Evolutionary conservation across 768 basidiomycete species (phyloP), one percentile per base, ranked within the genome.

Genomic region (Lyophyllum decastes): DNA sequence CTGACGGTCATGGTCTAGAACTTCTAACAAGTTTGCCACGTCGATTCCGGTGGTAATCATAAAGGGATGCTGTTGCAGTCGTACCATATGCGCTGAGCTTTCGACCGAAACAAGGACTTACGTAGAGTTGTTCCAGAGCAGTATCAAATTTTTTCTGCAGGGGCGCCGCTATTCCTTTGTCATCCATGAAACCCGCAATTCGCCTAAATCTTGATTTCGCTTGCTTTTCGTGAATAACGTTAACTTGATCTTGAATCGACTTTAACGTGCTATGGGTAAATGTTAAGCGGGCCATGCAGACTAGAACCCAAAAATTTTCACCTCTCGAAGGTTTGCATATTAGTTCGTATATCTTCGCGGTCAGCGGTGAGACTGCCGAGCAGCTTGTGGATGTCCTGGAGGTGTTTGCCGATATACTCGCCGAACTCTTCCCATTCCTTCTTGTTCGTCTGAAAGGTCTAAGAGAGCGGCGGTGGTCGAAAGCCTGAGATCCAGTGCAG

Each of bases 401-500:
- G 17, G 38, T 12, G 34, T 43, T 25, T 34, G 21, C 33, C 21
- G n/a, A 52, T 52, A 26, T 52, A 38, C 22, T 52, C 51, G 25
- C 35, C 51, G n/a, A 52, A 52, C 41, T 52, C 51, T 21, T 52
- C 22, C 51, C 51, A 52, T 10, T 52, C 51, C 17, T 52, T 41
- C 38, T 52, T 52, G 25, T 52, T 52, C 14, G 51, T 26, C n/a
- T 41, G 51, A 22, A 52, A 52, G 24, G 19, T 41, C 51, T 52
- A 11, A 21, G 5, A 11, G 11, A 5, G 6, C 30, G 30, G 30
- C 30, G 30, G 5, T 11, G 11, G 5, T 33, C 11, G 6, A 6
- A 33, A 33, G 30, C 30, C 6, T 33, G 11, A 33, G 30, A 33
- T 33, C 17, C 10, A 41, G 35, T 11, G 17, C 19, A n/a, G n/a